Base-by-base conservation (phyloP, 805 yeast genomes). In the Scheffersomyces coipomensis region DNA sequence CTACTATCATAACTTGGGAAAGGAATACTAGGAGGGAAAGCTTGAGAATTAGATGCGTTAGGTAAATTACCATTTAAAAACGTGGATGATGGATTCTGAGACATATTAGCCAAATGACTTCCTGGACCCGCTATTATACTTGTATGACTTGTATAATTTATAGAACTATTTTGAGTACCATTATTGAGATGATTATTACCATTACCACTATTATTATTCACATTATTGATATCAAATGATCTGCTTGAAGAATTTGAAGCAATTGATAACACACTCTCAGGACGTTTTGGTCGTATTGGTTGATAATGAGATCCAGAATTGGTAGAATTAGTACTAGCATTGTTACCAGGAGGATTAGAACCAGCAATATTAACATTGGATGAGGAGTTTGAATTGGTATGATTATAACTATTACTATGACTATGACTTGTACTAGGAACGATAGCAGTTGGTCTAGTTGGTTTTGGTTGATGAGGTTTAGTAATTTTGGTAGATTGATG, bases 231-330 rank as follows among this genome's bases (percentile, higher is more conserved):
- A 30, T 45, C 48, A 37, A 40, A 41, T 18, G 48, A 45, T 15
- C 48, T 29, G 8, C 51, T 35, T 2, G 72, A 66, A 6, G 69
- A 60, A 36, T 60, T 64, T 1, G 72, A 68, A 6, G 70, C 54
- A 4, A 66, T 49, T 6, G 73, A 67, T 38, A 68, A 43, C 16
- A 63, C 71, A 40, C 71, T 64, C 43, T 67, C 71, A 3, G 75
- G 72, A 22, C 74, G 39, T 29, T 45, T 49, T 2, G 68, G 68
- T 17, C 67, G 54, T 33, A 50, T 46, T 17, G 54, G 53, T 35
- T 48, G 62, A 44, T 50, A 47, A 22, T 55, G 58, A 8, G 40
- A 4, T 19, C 18, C 17, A 13, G 7, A 5, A 27, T n/a, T 7
- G n/a, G n/a, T n/a, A n/a, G n/a, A n/a, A n/a, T n/a, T n/a, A n/a